Evolutionary conservation across 768 basidiomycete genomes (phyloP).

Genomic region (Cystobasidium onofrii): DNA sequence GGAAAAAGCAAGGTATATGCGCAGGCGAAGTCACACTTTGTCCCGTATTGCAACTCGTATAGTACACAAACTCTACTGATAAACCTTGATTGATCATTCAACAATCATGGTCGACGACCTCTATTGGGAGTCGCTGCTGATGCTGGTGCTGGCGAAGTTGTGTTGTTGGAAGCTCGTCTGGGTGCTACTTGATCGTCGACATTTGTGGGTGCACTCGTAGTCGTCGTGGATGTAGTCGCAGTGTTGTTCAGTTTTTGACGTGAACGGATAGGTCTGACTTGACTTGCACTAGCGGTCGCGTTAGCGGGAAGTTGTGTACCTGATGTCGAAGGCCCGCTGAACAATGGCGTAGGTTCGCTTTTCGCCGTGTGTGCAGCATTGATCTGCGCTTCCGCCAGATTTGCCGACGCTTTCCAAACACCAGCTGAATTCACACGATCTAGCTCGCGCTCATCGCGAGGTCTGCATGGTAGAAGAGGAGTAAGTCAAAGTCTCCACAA

Average conservation of each 20-base stretch:
- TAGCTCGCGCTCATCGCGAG: conserved; percentile 10
- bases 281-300: conserved; percentile 1
- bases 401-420: neutral
- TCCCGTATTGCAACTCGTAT: neutral
- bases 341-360: neutral
- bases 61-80: neutral
- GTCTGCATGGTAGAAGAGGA: no score
- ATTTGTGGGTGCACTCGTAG: neutral
- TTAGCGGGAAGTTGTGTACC: neutral
- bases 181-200: conserved; percentile 17
- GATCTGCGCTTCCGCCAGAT: neutral
- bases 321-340: neutral
- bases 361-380: neutral
- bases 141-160: neutral
- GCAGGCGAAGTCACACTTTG: no score
- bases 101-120: neutral
- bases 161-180: neutral
- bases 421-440: conserved; percentile 14
- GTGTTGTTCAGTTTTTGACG: conserved; percentile 18
- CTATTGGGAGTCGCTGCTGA: neutral
- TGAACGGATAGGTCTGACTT: conserved; percentile 14
- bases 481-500: no score
- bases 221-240: neutral
- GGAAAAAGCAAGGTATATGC: neutral
- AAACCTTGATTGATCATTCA: neutral